Evolutionary conservation across 371 early-diverging fungal genomes (phyloP), one percentile per base, ranked within the genome.

Genomic region (Mortierella polycephala): DNA sequence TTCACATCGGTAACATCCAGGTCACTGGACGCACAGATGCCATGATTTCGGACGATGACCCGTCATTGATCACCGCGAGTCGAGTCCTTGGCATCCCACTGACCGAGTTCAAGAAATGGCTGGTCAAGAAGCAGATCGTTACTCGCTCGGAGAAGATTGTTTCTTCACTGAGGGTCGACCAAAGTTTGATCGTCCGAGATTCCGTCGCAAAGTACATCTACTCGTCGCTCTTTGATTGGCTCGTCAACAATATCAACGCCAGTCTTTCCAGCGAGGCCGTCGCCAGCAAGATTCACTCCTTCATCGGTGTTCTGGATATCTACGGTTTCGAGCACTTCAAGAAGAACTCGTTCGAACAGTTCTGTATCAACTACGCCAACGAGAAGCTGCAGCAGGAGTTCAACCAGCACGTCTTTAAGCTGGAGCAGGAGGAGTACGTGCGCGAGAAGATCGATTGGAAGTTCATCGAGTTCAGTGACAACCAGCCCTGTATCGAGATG

Each of bases 281-380:
- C 13, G 66, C 77, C 11, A 85, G 83, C 7, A 80, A 69, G 52
- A 81, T 83, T 21, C 82, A 85, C 52, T 82, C 85, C 21, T 98
- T 98, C 72, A 98, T 97, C 69, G 99, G 98, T 83, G 96, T 98
- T 1, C 86, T 98, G 76, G 96, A 99, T 93, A 95, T 98, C 83
- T 95, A 96, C 80, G 96, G 99, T 69, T 96, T 97, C 86, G 96
- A 96, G 83, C 98, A 99, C 73, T 98, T 98, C 81, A 90, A 96
- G 83, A 93, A 91, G 84, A 99, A 99, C 85, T 96, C 96, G 9
- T 99, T 99, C 82, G 99, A 99, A 84, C 99, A 99, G 87, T 96
- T 99, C 82, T 98, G 99, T 88, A 98, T 99, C 84, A 99, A 96
- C 88, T 99, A 93, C 85, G 98, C 98, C 66, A 99, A 95, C 82